Base-by-base conservation (phyloP, 129 eudicot genomes). In the Artemisia annua region DNA sequence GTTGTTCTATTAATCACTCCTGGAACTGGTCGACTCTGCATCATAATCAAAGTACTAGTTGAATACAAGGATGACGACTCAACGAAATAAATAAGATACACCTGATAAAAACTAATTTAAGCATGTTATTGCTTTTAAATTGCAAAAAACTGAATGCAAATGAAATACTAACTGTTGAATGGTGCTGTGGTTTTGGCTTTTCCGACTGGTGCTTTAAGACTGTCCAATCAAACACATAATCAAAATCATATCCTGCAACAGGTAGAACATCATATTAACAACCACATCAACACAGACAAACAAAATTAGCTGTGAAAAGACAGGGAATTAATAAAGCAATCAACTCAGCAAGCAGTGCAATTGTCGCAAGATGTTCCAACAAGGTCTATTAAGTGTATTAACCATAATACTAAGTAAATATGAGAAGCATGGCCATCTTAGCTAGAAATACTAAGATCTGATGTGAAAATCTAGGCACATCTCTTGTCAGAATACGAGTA, bases 221-320 rank as follows among this genome's bases (percentile, higher is more conserved):
- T 59, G 97, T 93, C 97, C 98, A 93, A 79, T 90, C 97, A 76
- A 89, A 93, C 58, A 90, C 70, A 66, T 82, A 82, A 87, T 93
- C 98, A 79, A 83, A 82, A 55, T 85, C 82, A 82, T 73, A 84
- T 66, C 88, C 98, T 92, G 91, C 70, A 18, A 72, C 49, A 70
- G 53, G 18, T 71, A 59, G 61, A 54, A 59, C 66, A 70, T 57
- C 71, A 22, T 13, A 50, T 59, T 43, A 56, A 46, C 7, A 9
- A 68, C 7, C 48, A 15, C 46, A 28, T 56, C 10, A 59, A 61
- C 32, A 48, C 39, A 32, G 17, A 66, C 66, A 11, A 61, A 28
- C 44, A 61, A 14, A 26, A 0, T 6, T 2, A 1, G 4, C 66
- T 26, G 15, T 1, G 39, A 3, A 26, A 60, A 12, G 14, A 24